Evolutionary conservation across 2,329 filamentous ascomycete species (phyloP), one percentile per base, ranked within the genome.

Genomic region (Trichoderma citrinoviride): DNA sequence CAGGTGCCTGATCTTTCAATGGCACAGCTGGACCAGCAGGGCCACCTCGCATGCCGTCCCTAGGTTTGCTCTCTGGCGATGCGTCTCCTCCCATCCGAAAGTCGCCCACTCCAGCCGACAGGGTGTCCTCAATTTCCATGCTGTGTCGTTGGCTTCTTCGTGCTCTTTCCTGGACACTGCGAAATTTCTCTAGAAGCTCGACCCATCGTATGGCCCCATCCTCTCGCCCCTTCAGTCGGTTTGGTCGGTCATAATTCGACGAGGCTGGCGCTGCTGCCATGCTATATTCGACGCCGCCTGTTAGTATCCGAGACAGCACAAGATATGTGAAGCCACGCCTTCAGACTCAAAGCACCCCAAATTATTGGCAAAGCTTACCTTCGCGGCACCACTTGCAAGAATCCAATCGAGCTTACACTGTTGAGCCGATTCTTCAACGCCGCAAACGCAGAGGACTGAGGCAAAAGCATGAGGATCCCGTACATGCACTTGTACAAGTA

Each of bases 401-500:
- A 96, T 49, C 94, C 95, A 75, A 99, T 98, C 60, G 95, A 93
- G 80, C 92, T 96, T 70, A 99, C 95, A 77, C 92, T 97, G 77
- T 98, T 98, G 57, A 99, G 84, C 47, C 95, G 88, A 74, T 99
- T 99, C 76, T 97, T 98, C 65, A 99, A 82, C 2, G 95, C 94
- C 29, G 93, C 95, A 78, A 99, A 99, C 8, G 95, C 96, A 29
- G 93, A 96, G 17, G 94, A 98, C 78, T 99, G 95, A 0, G 95
- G 95, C n/a, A 99, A 85, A 19, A 99, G 88, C 95, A 99, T 99
- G 62, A 99, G 83, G 52, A 99, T 86, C 10, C 95, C 95, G 73
- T 98, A 99, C 55, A 99, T 87, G 77, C 95, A 99, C 79, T 97
- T 97, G 82, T 99, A 98, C 1, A 99, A 82, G 75, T 96, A 92